Base-by-base conservation (phyloP, 73 alveolate species). In the Paramecium biaurelia region DNA sequence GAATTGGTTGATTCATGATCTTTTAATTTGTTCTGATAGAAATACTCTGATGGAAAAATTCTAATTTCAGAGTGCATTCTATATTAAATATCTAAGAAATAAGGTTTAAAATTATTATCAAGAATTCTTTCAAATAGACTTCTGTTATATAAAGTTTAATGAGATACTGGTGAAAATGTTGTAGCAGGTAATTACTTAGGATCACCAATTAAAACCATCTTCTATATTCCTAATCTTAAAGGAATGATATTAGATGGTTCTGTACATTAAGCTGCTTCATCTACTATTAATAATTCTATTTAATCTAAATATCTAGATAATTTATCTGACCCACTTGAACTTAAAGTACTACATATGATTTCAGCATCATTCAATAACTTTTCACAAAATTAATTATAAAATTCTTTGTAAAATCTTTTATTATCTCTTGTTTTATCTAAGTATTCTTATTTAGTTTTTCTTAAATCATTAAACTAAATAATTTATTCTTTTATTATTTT, bases 151-250 rank as follows among this genome's bases (percentile, higher is more conserved):
- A 92, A 86, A 20, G 98, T 97, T 76, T 93, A 72, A 9, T 92
- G 41, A 18, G 99, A 94, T 47, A 96, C 93, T 18, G 96, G 96
- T 35, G 96, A 92, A 95, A 98, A 97, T 7, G 97, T 95, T 4
- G 99, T 98, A 0, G 99, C 99, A n/a, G 99, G 99, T 4, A 98
- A 92, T 93, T 98, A 96, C 90, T 95, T 96, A 82, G 98, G 98
- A 92, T 98, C 99, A 12, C 99, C 94, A 9, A 89, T 89, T 5
- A 89, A 70, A 2, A 89, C 30, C 94, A 89, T 89, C 24, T 89
- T 89, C 9, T 89, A 20, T 12, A 82, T 76, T 42, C 76, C 70
- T 45, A 70, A 70, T 47, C 76, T 70, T 30, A 89, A 82, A 14
- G 94, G 94, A 3, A 89, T 70, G 1, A 89, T 89, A 72, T 89